Base-by-base conservation (phyloP, 257 asterid species). In the Scutellaria galericulata region DNA sequence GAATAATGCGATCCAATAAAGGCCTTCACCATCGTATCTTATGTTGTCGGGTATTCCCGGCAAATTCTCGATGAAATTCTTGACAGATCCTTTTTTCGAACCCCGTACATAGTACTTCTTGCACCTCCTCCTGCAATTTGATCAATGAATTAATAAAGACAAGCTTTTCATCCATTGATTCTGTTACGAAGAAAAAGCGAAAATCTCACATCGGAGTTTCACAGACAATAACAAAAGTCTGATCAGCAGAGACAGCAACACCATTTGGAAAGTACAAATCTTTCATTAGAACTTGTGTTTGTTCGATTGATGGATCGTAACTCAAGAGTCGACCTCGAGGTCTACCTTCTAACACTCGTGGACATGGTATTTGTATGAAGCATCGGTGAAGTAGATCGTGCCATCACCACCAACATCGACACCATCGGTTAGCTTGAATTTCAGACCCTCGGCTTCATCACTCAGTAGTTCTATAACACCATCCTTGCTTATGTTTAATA, bases 31-130 rank as follows among this genome's bases (percentile, higher is more conserved):
- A 65, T 89, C 98, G 37, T 89, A 94, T 41, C 89, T 74, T 60
- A 94, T 83, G 80, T 94, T 94, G 77, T 94, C 98, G 0, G 98
- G 96, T 68, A 77, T 9, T 48, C 98, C 98, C 5, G 99, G 97
- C 64, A 91, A 72, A 68, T 91, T 84, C 46, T 87, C 90, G n/a
- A 86, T 65, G 57, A 94, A 86, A 4, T 68, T 59, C 7, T 89
- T 96, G 7, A 87, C 77, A 0, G 81, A 44, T 22, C 97, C 99
- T 60, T 77, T 84, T 44, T 35, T 81, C 8, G 83, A 87, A 7
- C 99, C 97, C 40, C 82, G 59, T 54, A 91, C 62, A 79, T 85
- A 85, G 64, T 83, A 89, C 72, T 56, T 88, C 35, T 73, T 83
- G 71, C 99, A 94, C 70, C 86, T 80, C 77, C 70, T 66, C 93